Percentiles rank a stretch among this genome's conserved stretches.
Evolutionary conservation across 345 rosid species (phyloP).

Genomic region (Gynandropsis gynandra): DNA sequence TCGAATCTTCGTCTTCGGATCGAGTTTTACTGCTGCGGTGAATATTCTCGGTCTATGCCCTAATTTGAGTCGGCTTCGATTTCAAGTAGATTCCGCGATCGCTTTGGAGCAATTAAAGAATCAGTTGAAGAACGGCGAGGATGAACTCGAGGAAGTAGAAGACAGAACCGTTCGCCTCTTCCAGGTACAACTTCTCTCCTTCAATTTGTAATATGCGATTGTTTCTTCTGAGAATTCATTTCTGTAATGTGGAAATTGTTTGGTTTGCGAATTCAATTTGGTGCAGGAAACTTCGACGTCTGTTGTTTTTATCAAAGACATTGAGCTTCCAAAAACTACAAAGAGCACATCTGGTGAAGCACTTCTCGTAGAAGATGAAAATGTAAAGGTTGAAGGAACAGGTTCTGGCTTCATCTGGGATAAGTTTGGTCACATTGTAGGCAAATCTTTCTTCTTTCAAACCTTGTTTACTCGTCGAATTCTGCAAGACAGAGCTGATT

Average conservation of each 20-base stretch:
- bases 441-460: constrained; percentile 16
- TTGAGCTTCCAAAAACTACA: constrained; percentile 45
- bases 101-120: constrained; percentile 30
- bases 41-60: constrained; percentile 28
- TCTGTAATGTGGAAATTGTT: neutral
- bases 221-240: neutral
- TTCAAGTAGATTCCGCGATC: constrained; percentile 31
- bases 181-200: constrained; percentile 41
- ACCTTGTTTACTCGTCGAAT: neutral
- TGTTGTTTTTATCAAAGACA: constrained; percentile 65
- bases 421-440: constrained; percentile 86
- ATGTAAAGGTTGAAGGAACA: constrained; percentile 66
- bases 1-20: constrained; percentile 41
- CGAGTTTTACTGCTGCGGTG: constrained; percentile 27
- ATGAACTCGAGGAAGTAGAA: constrained; percentile 62
- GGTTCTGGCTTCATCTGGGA: constrained; percentile 98
- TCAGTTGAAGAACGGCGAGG: constrained; percentile 20
- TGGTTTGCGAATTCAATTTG: neutral
- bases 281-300: constrained; percentile 63
- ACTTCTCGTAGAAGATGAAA: constrained; percentile 37
- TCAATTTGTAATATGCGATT: neutral
- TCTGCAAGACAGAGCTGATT: neutral
- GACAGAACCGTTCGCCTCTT: constrained; percentile 61
- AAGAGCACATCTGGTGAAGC: constrained; percentile 25
- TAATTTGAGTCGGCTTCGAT: constrained; percentile 3